Evolutionary conservation across 305 asterid genomes (phyloP).

Genomic region (Fraxinus angustifolia): DNA sequence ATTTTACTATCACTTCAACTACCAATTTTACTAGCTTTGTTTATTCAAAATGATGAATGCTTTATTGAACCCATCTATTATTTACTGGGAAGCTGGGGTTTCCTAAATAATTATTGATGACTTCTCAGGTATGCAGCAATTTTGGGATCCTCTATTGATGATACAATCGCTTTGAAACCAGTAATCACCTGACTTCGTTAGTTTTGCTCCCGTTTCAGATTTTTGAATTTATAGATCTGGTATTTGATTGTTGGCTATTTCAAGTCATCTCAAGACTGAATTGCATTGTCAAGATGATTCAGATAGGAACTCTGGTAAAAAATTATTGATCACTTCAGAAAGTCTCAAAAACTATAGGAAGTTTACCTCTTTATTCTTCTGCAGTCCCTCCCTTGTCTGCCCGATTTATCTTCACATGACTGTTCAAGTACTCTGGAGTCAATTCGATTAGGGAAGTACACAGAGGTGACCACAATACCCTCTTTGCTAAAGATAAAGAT

Average conservation of each 20-base stretch:
- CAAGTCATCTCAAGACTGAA: constrained; percentile 7
- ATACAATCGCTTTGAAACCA: constrained; percentile 66
- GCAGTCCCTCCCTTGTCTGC: constrained; percentile 83
- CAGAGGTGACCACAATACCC: constrained; percentile 55
- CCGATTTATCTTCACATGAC: constrained; percentile 57
- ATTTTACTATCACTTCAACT: not conserved
- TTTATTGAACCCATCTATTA: constrained; percentile 15
- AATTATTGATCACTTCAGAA: constrained; percentile 2
- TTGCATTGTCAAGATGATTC: constrained; percentile 8
- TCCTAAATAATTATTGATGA: constrained; percentile 18
- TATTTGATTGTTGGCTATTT: constrained; percentile 1
- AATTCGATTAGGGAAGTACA: constrained; percentile 74
- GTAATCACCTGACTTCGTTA: constrained; percentile 42
- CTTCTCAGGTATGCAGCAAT: constrained; percentile 87
- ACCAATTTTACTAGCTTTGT: constrained; percentile 1
- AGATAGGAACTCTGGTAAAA: constrained; percentile 7
- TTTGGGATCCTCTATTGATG: constrained; percentile 77
- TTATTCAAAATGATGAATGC: constrained; percentile 1
- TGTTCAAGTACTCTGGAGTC: constrained; percentile 49
- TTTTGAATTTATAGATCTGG: constrained; percentile 1
- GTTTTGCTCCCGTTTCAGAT: not conserved
- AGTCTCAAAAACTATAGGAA: not conserved
- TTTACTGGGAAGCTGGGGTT: constrained; percentile 14
- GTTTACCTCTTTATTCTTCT: constrained; percentile 26
- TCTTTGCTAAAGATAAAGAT: constrained; percentile 4